Evolutionary conservation across 2,329 filamentous ascomycete species (phyloP).

Genomic region (Metarhizium anisopliae): DNA sequence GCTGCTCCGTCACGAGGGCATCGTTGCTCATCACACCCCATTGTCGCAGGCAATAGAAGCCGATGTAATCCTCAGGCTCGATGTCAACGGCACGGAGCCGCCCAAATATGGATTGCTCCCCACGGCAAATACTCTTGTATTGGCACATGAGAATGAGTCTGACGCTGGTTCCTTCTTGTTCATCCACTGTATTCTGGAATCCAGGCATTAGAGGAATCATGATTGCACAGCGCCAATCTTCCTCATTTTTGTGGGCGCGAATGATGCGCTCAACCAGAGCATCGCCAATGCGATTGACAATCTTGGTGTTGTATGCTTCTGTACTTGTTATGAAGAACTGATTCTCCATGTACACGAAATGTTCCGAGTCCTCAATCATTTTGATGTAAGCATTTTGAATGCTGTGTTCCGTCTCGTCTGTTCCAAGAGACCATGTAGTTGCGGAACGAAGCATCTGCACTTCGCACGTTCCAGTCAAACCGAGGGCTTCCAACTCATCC

Average conservation of each 20-base stretch:
- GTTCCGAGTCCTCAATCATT: conserved; percentile 88
- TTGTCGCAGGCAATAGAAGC: conserved; percentile 84
- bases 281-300: conserved; percentile 90
- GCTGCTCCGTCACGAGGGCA: conserved; percentile 81
- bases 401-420: conserved; percentile 80
- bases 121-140: conserved; percentile 90
- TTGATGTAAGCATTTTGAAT: conserved; percentile 95
- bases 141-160: conserved; percentile 95
- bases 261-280: conserved; percentile 88
- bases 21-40: conserved; percentile 90
- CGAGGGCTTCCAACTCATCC: conserved; percentile 77
- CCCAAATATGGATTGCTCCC: conserved; percentile 85
- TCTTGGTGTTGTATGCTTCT: conserved; percentile 76
- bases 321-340: conserved; percentile 97
- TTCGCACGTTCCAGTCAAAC: conserved; percentile 88
- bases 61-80: conserved; percentile 89
- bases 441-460: conserved; percentile 92
- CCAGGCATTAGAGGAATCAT: conserved; percentile 96
- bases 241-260: conserved; percentile 70
- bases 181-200: conserved; percentile 93
- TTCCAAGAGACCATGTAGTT: conserved; percentile 84
- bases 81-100: conserved; percentile 71
- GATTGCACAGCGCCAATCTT: conserved; percentile 85
- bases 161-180: conserved; percentile 88
- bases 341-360: conserved; percentile 98